These are phyloP conservation scores for Fallopia convolvulus DNA, from an alignment of 148 eudicot genomes.

Conservation along the genomic window DNA sequence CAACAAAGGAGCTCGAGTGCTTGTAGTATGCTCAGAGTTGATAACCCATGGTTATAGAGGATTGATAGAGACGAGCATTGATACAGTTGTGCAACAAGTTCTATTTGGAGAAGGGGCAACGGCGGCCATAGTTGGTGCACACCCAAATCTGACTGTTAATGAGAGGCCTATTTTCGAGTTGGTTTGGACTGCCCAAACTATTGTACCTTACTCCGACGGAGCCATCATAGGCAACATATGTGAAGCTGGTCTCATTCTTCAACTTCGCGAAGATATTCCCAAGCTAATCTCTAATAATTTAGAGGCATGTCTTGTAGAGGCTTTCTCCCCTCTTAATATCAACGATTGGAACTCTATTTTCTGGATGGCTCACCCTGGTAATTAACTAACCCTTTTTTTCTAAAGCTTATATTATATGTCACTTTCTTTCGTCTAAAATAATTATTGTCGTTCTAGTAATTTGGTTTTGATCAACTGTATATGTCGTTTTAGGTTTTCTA, in stretches of 20 bases:
- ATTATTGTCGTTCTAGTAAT: too few relatives aligned
- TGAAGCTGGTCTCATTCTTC: slow-evolving; percentile 25
- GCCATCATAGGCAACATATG: slow-evolving; percentile 27
- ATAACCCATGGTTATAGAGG: slow-evolving; percentile 27
- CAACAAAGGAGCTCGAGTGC: slow-evolving; percentile 26
- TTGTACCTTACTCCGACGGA: slow-evolving; percentile 26
- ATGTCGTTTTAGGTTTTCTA: too few relatives aligned
- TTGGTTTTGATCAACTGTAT: too few relatives aligned
- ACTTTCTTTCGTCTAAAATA: too few relatives aligned
- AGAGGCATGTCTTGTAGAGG: slow-evolving; percentile 19
- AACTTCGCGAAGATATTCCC: slow-evolving; percentile 20
- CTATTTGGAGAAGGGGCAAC: slow-evolving; percentile 33
- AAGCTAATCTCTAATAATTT: slow-evolving; percentile 26
- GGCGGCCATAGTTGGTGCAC: slow-evolving; percentile 24
- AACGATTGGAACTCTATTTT: slow-evolving; percentile 30
- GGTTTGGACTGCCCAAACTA: slow-evolving; percentile 23
- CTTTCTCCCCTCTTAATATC: slow-evolving; percentile 22
- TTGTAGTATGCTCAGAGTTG: slow-evolving; percentile 26
- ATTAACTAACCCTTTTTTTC: not conserved
- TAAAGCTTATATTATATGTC: too few relatives aligned
- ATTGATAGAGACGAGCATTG: slow-evolving; percentile 18
- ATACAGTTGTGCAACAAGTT: slow-evolving; percentile 28
- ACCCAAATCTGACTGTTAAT: slow-evolving; percentile 11
- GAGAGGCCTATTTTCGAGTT: slow-evolving; percentile 21
- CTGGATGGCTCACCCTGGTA: slow-evolving; percentile 35